These are phyloP conservation scores for Tuber indicum DNA, from an alignment of 495 filamentous ascomycete species.

Conservation along the genomic window DNA sequence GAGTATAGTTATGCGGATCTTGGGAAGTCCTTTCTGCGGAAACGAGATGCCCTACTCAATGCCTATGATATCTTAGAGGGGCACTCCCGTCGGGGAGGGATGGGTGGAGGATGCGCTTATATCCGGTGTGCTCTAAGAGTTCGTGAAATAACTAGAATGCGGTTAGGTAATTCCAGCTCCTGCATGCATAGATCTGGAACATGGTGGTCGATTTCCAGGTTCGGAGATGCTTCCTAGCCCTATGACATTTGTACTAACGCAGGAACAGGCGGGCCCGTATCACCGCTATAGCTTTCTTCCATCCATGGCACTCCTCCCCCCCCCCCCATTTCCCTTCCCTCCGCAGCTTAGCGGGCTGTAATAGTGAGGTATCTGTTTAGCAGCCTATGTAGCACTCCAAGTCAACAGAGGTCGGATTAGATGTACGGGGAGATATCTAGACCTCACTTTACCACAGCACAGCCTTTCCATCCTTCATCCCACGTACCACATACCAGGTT, in stretches of 20 bases:
- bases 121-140: background rate
- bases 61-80: background rate
- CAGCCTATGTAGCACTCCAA: background rate
- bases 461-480: background rate
- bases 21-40: background rate
- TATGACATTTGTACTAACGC: background rate
- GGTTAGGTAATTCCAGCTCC: background rate
- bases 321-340: background rate
- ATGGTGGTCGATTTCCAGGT: conserved; percentile 1
- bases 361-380: background rate
- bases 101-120: background rate
- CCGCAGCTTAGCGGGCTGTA: background rate
- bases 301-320: background rate
- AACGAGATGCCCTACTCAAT: background rate
- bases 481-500: background rate
- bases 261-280: background rate
- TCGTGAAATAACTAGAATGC: background rate
- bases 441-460: background rate
- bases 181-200: background rate
- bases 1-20: background rate
- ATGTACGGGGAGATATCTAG: background rate
- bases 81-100: background rate
- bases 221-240: conserved; percentile 3
- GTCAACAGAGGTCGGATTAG: background rate
- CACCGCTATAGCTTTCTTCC: background rate